Base-by-base conservation (phyloP, 2,329 filamentous ascomycete species). In the Colletotrichum sp. region DNA sequence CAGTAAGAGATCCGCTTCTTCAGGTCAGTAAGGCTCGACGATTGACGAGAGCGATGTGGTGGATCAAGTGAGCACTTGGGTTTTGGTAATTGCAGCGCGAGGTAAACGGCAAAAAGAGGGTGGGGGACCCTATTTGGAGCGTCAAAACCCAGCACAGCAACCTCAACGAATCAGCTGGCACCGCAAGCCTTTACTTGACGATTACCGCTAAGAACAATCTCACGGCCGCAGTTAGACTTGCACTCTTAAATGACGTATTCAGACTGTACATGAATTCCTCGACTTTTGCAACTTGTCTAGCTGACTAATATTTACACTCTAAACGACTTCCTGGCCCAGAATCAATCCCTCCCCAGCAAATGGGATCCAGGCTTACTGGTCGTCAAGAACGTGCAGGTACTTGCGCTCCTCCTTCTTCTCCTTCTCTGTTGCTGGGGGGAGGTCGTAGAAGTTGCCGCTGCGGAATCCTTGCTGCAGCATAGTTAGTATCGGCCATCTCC, bases 391-490 rank as follows among this genome's bases (percentile, higher is more conserved):
- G 85, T 99, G 97, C 85, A 99, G 88, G 85, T 98, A 99, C 90
- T 98, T 97, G 91, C 94, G 97, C 87, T 99, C 96, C 86, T 99
- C 96, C 81, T 92, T 91, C 91, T 93, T 97, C 90, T 99, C 97
- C 86, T 94, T 95, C 88, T 98, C 96, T 39, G 96, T 98, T 82
- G 96, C 94, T 65, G 97, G 96, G 67, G 97, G 97, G 79, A 99
- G 90, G 84, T 99, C 96, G 86, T 98, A 98, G 91, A 94, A 97
- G 82, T 93, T 92, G 74, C 94, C 92, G 87, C 95, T 96, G 84
- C 97, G 94, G 90, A 95, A 98, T 85, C 93, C 94, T 94, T 98
- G 94, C 95, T 96, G 80, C 79, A 79, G 59, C 34, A 72, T 21
- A 65, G 80, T 88, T 79, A 88, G 84, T 75, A 77, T 71, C 32